Percentiles rank a stretch among this genome's conserved stretches.
phyloP scores from a whole-genome alignment of 2,329 filamentous ascomycete species.

The Blastomyces parvus region DNA sequence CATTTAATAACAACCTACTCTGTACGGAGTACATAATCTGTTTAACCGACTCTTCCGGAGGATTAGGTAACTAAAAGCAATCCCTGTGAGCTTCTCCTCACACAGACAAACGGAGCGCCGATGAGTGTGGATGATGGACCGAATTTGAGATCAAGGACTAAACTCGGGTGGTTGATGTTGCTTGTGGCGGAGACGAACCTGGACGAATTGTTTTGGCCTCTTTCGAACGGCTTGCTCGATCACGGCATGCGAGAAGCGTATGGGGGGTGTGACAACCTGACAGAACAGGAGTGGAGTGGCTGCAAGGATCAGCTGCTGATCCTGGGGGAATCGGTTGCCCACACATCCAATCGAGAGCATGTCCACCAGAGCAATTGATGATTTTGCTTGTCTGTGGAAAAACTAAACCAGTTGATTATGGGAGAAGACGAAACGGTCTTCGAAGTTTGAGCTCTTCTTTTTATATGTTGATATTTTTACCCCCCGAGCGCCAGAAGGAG shows the following conservation, averaged over 20 bases:
- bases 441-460: neutral
- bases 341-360: no score
- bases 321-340: neutral
- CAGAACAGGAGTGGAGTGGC: neutral
- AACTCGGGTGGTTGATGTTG: neutral
- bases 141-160: neutral
- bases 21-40: no score
- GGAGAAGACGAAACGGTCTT: neutral
- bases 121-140: neutral
- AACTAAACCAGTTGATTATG: neutral
- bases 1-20: no score
- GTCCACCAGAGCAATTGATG: neutral
- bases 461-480: neutral
- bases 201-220: neutral
- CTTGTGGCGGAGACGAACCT: neutral
- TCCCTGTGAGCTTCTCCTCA: neutral
- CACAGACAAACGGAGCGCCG: neutral
- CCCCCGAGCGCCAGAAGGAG: neutral
- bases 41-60: no score
- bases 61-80: no score
- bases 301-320: conserved; percentile 6
- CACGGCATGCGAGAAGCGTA: neutral
- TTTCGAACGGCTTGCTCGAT: neutral
- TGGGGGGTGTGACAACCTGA: neutral
- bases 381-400: no score